Base-by-base conservation (phyloP, 495 filamentous ascomycete species). In the Venustampulla echinocandica region DNA sequence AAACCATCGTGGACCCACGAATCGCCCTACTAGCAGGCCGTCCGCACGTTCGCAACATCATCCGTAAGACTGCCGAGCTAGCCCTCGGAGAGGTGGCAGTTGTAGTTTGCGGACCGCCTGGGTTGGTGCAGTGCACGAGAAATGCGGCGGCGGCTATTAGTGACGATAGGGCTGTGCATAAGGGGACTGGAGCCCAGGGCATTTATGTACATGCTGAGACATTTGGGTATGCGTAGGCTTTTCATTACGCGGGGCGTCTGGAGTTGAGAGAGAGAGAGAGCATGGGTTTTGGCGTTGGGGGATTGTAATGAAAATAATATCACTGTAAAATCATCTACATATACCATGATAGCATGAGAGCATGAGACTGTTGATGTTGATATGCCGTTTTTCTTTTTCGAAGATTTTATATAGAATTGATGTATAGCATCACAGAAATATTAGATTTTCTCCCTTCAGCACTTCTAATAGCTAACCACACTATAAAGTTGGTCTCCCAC, bases 91-190 rank as follows among this genome's bases (percentile, higher is more conserved):
- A 55, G 47, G 50, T 77, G 13, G 84, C 82, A 0, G 84, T 95
- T 0, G 82, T 86, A 0, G 86, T 86, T 1, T 94, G 89, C 54
- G 88, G 89, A 24, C 84, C 84, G 4, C 64, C 64, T 19, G 79
- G 79, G 0, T 55, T 95, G 44, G 76, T 79, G 3, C 71, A 79
- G 22, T 71, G 75, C 44, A 77, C 84, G 1, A 70, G 87, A 30
- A 77, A 75, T 22, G 79, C 69, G 40, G 82, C 86, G 1, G 84
- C 81, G 0, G 71, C 64, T 13, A 56, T 95, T 37, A 85, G 84
- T 50, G 84, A 95, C 64, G 89, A 94, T 61, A 67, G 88, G 42
- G 88, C 84, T 1, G 83, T 93, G 28, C 87, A 93, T 53, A 94
- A 94, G 58, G 88, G 89, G 10, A 90, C 84, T 0, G 87, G 84